These are phyloP conservation scores for Crithidia fasciculata DNA, from an alignment of 208 protist species.

Conservation along the genomic window DNA sequence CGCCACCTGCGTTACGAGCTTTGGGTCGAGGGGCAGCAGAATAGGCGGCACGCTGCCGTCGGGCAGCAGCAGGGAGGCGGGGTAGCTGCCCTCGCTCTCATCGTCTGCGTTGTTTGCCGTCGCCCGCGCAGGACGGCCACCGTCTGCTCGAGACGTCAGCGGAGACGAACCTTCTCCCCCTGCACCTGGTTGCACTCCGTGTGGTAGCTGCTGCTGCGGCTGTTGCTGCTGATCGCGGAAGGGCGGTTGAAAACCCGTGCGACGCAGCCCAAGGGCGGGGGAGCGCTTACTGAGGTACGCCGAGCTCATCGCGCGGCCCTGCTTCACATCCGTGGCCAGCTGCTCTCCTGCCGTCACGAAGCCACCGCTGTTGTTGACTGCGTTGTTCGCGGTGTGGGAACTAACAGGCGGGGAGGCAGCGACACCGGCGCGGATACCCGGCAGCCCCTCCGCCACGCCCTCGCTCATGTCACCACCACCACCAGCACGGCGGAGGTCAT, in stretches of 20 bases:
- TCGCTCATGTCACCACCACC: neutral
- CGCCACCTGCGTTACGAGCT: conserved; percentile 74
- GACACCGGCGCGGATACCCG: neutral
- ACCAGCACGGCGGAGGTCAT: conserved; percentile 2
- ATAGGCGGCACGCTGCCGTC: conserved; percentile 75
- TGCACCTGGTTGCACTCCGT: neutral
- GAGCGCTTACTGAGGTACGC: conserved; percentile 47
- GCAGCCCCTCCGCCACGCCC: conserved; percentile 1
- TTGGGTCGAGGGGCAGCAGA: conserved; percentile 67
- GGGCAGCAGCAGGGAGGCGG: conserved; percentile 62
- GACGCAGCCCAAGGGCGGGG: conserved; percentile 67
- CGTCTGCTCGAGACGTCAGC: no score
- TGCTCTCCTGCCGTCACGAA: conserved; percentile 74
- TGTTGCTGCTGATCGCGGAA: conserved; percentile 48
- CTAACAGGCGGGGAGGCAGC: no score
- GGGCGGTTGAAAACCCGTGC: conserved; percentile 59
- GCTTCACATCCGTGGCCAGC: conserved; percentile 53
- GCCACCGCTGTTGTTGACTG: conserved; percentile 22
- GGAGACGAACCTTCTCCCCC: no score
- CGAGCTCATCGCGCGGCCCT: conserved; percentile 39
- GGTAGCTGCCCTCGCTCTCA: conserved; percentile 45
- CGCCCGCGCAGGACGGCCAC: no score
- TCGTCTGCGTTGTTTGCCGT: conserved; percentile 10
- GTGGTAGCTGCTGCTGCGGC: conserved; percentile 23
- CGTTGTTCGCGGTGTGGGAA: no score